phyloP scores from a whole-genome alignment of 768 basidiomycete genomes.

The Holtermannia corniformis region DNA sequence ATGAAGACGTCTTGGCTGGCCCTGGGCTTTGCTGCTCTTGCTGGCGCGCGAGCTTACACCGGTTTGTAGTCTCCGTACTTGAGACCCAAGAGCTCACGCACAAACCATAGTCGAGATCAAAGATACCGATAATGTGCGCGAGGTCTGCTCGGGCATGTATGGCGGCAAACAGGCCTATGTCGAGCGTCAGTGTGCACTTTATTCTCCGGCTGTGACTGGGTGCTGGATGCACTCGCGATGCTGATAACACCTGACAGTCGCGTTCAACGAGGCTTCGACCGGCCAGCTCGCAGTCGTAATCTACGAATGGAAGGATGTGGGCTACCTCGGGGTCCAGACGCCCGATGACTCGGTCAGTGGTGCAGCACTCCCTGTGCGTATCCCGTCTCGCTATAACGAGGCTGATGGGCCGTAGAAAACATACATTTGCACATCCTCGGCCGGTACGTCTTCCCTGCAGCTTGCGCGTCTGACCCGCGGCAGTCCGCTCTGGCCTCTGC shows the following conservation, averaged over 20 bases:
- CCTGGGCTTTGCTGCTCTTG: too few species aligned
- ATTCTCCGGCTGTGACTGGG: too few species aligned
- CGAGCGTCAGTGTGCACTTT: slow-evolving; percentile 29
- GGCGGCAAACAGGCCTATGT: slow-evolving; percentile 66
- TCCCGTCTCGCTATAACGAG: slow-evolving; percentile 32
- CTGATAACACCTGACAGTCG: slow-evolving; percentile 44
- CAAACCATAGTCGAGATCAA: slow-evolving; percentile 48
- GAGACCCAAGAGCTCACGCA: too few species aligned
- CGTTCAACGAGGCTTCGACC: slow-evolving; percentile 64
- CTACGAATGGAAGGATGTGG: slow-evolving; percentile 87
- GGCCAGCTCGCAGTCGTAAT: slow-evolving; percentile 90
- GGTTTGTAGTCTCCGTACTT: too few species aligned
- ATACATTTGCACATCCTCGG: slow-evolving; percentile 77
- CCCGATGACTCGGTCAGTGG: slow-evolving; percentile 33
- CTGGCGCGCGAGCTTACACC: too few species aligned
- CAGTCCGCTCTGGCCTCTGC: slow-evolving; percentile 65
- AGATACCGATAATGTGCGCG: slow-evolving; percentile 72
- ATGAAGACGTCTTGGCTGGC: too few species aligned
- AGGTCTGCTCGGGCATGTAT: slow-evolving; percentile 96
- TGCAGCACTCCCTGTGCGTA: slow-evolving; percentile 20
- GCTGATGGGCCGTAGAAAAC: slow-evolving; percentile 54
- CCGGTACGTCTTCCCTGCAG: slow-evolving; percentile 10
- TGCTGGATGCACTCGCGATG: background rate
- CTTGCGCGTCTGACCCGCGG: slow-evolving; percentile 34
- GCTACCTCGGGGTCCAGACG: slow-evolving; percentile 57